These are phyloP conservation scores for Heliosperma pusillum DNA, from an alignment of 148 eudicot species.

Conservation along the genomic window DNA sequence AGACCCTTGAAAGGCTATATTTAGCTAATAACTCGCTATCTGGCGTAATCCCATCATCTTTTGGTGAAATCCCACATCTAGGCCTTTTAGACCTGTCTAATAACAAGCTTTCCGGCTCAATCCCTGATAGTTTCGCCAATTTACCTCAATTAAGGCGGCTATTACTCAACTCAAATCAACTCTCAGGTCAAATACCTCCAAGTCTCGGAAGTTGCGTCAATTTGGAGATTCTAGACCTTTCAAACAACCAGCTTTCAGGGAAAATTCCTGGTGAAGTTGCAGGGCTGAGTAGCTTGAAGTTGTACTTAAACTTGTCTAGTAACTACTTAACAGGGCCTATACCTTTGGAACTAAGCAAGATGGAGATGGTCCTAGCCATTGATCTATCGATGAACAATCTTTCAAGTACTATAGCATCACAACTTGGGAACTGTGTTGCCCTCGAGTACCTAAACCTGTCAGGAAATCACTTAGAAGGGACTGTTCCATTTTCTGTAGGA, in stretches of 20 bases:
- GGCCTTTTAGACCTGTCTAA: slow-evolving; percentile 74
- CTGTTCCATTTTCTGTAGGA: slow-evolving; percentile 49
- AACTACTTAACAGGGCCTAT: slow-evolving; percentile 57
- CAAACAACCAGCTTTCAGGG: slow-evolving; percentile 62
- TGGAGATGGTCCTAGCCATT: slow-evolving; percentile 83
- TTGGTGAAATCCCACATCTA: slow-evolving; percentile 62
- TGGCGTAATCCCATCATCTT: slow-evolving; percentile 52
- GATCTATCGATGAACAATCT: slow-evolving; percentile 65
- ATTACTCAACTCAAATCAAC: slow-evolving; percentile 54
- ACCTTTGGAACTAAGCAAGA: slow-evolving; percentile 72
- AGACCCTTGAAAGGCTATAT: slow-evolving; percentile 63
- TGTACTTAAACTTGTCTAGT: slow-evolving; percentile 70
- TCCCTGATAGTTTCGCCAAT: slow-evolving; percentile 65
- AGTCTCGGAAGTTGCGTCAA: slow-evolving; percentile 68
- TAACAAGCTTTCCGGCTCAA: slow-evolving; percentile 60
- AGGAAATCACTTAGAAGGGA: slow-evolving; percentile 43
- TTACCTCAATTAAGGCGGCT: slow-evolving; percentile 61
- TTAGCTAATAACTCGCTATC: slow-evolving; percentile 60
- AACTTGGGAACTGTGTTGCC: slow-evolving; percentile 70
- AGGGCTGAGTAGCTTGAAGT: slow-evolving; percentile 58
- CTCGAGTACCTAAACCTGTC: slow-evolving; percentile 67
- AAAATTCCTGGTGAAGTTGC: slow-evolving; percentile 60
- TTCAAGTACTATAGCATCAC: slow-evolving; percentile 55
- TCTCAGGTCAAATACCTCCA: slow-evolving; percentile 63
- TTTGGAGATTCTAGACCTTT: slow-evolving; percentile 81